Base-by-base conservation (phyloP, 140 eudicot species). In the Cichorium intybus region DNA sequence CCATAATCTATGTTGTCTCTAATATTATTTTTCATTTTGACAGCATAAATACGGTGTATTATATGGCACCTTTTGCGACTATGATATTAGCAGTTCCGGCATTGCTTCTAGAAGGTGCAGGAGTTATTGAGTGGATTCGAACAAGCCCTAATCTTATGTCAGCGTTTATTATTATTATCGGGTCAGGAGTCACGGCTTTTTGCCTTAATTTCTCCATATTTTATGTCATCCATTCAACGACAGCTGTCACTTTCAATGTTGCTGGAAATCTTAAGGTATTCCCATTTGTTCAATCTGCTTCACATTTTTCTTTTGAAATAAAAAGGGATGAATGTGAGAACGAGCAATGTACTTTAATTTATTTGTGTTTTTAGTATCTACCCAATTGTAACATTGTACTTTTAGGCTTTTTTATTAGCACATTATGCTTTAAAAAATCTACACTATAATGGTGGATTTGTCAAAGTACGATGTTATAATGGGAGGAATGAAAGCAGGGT, bases 51-150 rank as follows among this genome's bases (percentile, higher is more conserved):
- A 93, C 99, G 3, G 99, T 93, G 71, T 93, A 81, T 74, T 88
- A 88, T 81, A 93, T 93, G 99, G 99, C 99, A 69, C 99, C 99
- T 41, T 86, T 83, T 78, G 99, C 99, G 28, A 93, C 99, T 11
- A 79, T 93, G 95, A 93, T 93, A 29, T 71, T 93, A 74, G 95
- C 90, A 7, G 74, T 75, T 2, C 99, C 99, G 0, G 99, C 99
- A 22, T 34, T 93, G 35, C 68, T 93, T 29, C 87, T 93, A 56
- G 99, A 93, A 72, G 99, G 99, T 29, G 35, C 95, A 1, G 99
- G 97, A 39, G 95, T 93, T 54, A 1, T 81, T 58, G 73, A 28
- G 47, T 93, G 99, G 99, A 56, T 93, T 49, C 73, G 56, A 15
- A 85, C 87, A 8, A n/a, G 45, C 60, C 89, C 96, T 4, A 15